Evolutionary conservation across 2,329 filamentous ascomycete genomes (phyloP).

Genomic region (Aschersonia sp.): DNA sequence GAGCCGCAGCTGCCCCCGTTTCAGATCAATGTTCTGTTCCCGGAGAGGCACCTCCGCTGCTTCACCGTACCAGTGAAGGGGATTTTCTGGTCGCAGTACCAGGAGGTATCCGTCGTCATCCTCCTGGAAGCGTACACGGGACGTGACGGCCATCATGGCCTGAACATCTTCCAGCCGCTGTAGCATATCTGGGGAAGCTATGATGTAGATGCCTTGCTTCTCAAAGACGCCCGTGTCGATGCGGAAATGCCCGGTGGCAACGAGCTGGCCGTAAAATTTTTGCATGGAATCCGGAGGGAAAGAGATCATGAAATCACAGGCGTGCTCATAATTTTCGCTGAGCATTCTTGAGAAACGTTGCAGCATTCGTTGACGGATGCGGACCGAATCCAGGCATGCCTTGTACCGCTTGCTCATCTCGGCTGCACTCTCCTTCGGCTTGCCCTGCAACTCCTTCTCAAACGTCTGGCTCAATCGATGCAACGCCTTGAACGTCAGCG

Average conservation of each 20-base stretch:
- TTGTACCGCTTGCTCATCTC: constrained; percentile 98
- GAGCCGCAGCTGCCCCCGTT: constrained; percentile 71
- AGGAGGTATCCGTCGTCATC: constrained; percentile 68
- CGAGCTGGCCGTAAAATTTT: constrained; percentile 66
- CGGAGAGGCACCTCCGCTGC: constrained; percentile 57
- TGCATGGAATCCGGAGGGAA: constrained; percentile 52
- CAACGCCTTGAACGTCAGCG: constrained; percentile 83
- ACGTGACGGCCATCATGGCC: constrained; percentile 61
- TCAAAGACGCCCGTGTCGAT: constrained; percentile 59
- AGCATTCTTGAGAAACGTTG: constrained; percentile 88
- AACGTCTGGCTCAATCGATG: constrained; percentile 81
- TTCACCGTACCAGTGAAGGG: constrained; percentile 68
- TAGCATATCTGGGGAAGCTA: constrained; percentile 69
- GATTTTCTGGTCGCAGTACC: constrained; percentile 67
- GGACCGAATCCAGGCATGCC: constrained; percentile 84
- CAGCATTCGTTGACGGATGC: constrained; percentile 88
- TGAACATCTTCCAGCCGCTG: constrained; percentile 70
- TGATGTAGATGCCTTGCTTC: constrained; percentile 63
- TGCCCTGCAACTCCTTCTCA: constrained; percentile 74
- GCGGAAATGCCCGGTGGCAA: constrained; percentile 74
- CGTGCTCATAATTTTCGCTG: constrained; percentile 89
- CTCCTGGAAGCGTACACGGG: constrained; percentile 43
- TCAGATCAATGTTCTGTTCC: constrained; percentile 71
- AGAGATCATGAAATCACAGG: constrained; percentile 84
- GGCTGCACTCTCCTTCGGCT: constrained; percentile 64